Evolutionary conservation across 2,329 filamentous ascomycete genomes (phyloP), one percentile per base, ranked within the genome.

Genomic region (Fusarium dimerum): DNA sequence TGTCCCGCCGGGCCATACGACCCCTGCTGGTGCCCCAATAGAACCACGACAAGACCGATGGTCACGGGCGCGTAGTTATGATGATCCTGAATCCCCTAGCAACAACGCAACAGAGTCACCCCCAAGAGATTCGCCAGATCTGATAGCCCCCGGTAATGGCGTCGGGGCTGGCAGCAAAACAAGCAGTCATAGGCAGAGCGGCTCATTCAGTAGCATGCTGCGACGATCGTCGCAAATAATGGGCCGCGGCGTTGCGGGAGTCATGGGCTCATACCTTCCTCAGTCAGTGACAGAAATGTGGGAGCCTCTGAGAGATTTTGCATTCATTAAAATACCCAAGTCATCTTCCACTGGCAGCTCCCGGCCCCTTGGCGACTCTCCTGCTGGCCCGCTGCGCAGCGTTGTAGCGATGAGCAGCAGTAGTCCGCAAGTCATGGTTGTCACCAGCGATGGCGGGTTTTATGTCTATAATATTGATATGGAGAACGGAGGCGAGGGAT

Each of bases 371-470:
- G 66, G 67, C 32, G 73, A 73, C 20, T 66, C 68, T 5, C 58
- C 67, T 2, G 65, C 69, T 6, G 63, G 80, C 0, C 86, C 90
- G 0, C 73, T 96, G 40, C 81, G 89, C 60, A 96, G 91, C 60
- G 93, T 99, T n/a, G 94, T 99, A 41, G 93, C 94, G 9, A 95
- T 99, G 87, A 96, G 90, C 68, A 94, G 88, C 66, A 96, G 87
- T 68, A 92, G 89, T 26, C 94, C 94, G 1, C 92, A 97, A 66
- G 90, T 99, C 45, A 97, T 99, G 92, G 90, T 97, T 1, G 92
- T 97, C 13, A 99, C 94, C 0, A 97, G 89, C 63, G 94, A 99
- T 69, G 94, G 94, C 10, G 88, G 88, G 20, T 97, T 97, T 67
- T 96, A 94, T 64, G 88, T 97, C 30, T 99, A 93, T 73, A 93